Percentiles rank a stretch among this genome's conserved stretches.
Evolutionary conservation across 441 rosid species (phyloP).

Genomic region (Gossypium davidsonii): DNA sequence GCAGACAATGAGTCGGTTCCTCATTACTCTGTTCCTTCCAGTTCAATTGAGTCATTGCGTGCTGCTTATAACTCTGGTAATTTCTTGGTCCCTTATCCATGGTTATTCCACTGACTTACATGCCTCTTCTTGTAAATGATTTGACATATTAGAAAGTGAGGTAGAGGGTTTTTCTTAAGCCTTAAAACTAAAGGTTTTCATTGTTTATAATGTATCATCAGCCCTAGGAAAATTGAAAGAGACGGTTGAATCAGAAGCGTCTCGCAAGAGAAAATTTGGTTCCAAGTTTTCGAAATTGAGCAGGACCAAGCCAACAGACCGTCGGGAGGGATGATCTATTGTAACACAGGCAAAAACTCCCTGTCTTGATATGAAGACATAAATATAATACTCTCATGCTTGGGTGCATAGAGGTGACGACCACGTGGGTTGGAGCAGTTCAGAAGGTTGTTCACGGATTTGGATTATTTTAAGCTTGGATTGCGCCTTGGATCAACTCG

Average conservation of each 20-base stretch:
- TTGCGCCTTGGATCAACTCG: no score
- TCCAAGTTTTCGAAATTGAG: constrained; percentile 35
- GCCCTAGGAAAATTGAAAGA: constrained; percentile 74
- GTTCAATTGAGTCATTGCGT: constrained; percentile 46
- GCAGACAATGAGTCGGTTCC: constrained; percentile 62
- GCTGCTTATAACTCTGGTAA: constrained; percentile 57
- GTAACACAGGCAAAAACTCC: not conserved
- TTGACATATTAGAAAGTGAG: not conserved
- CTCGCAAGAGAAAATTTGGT: constrained; percentile 44
- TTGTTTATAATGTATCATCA: constrained; percentile 22
- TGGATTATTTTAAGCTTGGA: no score
- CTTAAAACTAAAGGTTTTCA: constrained; percentile 3
- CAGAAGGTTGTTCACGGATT: no score
- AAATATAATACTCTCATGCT: not conserved
- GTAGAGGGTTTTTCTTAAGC: not conserved
- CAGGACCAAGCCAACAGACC: constrained; percentile 19
- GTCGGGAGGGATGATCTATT: not conserved
- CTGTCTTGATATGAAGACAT: not conserved
- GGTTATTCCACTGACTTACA: not conserved
- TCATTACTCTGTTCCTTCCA: constrained; percentile 37
- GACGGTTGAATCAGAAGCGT: constrained; percentile 56
- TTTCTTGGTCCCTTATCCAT: constrained; percentile 13
- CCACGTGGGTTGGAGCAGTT: no score
- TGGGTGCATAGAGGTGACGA: no score
- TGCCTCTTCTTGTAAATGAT: not conserved